Base-by-base conservation (phyloP, 2,329 filamentous ascomycete species). In the Fusarium odoratissimum region DNA sequence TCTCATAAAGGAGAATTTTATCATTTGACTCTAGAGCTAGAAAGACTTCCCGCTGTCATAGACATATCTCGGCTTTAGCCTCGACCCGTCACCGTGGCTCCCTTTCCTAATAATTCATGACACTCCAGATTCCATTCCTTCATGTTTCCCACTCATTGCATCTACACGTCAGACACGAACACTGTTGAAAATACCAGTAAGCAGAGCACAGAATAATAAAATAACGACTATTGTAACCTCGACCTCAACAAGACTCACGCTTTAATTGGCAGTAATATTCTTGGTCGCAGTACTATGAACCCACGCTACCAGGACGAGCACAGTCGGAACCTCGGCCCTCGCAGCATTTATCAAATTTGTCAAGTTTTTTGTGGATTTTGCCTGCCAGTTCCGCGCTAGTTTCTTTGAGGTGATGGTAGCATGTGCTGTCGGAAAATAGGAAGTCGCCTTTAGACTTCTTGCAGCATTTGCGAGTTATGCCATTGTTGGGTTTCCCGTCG, bases 141-240 rank as follows among this genome's bases (percentile, higher is more conserved):
- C n/a, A 48, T 23, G 3, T 31, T 14, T 9, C 31, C 21, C 21
- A 11, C 21, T 30, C 21, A 23, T 17, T 9, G 14, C 14, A 12
- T 48, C 13, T 31, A 14, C 28, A 13, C 21, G 12, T 5, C 16
- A 14, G 17, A 3, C 21, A 31, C 12, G 14, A 5, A 14, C 28
- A 10, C 45, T 49, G 17, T 21, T 12, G 8, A 12, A 5, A 5
- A 49, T 31, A 7, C n/a, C 14, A 49, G 28, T 49, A 31, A n/a
- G 45, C 10, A n/a, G 21, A 31, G 3, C 45, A 8, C 6, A 21
- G 4, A 31, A 4, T 14, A 48, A 48, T n/a, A 23, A n/a, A n/a
- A 21, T 2, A 1, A 6, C 16, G 1, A 8, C 10, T 2, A n/a
- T 12, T 8, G 5, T n/a, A 4, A 21, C 19, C 13, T 31, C 7